Conservation (phyloP, 352 stramenopile species). For the Phytophthora ramorum region DNA sequence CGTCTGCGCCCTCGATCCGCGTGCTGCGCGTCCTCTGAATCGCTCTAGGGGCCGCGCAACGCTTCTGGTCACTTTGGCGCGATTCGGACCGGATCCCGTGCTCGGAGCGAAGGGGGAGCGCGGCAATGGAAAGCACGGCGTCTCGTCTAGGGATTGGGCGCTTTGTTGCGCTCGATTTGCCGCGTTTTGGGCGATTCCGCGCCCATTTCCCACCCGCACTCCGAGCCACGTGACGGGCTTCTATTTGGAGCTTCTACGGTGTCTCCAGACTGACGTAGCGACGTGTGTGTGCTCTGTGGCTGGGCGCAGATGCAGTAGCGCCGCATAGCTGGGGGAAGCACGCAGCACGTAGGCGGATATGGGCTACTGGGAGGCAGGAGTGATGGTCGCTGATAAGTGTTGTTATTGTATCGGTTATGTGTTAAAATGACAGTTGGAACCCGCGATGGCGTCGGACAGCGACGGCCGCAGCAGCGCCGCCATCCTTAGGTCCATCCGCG, state of each 20-base stretch:
- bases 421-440: constrained; percentile 46
- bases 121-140: constrained; percentile 13
- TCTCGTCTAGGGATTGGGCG: constrained; percentile 31
- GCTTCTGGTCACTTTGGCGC: neutral
- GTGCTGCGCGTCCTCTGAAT: constrained; percentile 27
- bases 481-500: constrained; percentile 61
- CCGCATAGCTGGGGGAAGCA: constrained; percentile 25
- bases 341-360: constrained; percentile 31
- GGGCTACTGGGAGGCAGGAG: neutral
- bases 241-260: constrained; percentile 2
- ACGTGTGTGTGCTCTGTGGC: constrained; percentile 21
- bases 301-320: constrained; percentile 42
- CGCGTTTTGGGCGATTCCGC: constrained; percentile 33
- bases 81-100: constrained; percentile 21
- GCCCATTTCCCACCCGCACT: constrained; percentile 20
- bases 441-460: constrained; percentile 58
- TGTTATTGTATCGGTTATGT: constrained; percentile 39
- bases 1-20: constrained; percentile 26
- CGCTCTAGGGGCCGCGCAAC: constrained; percentile 23
- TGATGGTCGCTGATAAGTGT: constrained; percentile 30
- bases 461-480: constrained; percentile 45
- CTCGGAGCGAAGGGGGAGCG: constrained; percentile 17
- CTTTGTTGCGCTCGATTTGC: constrained; percentile 16
- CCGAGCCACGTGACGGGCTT: constrained; percentile 19
- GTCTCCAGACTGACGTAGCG: constrained; percentile 15